Base-by-base conservation (phyloP, 2,329 filamentous ascomycete genomes). In the Penicillium sp. region DNA sequence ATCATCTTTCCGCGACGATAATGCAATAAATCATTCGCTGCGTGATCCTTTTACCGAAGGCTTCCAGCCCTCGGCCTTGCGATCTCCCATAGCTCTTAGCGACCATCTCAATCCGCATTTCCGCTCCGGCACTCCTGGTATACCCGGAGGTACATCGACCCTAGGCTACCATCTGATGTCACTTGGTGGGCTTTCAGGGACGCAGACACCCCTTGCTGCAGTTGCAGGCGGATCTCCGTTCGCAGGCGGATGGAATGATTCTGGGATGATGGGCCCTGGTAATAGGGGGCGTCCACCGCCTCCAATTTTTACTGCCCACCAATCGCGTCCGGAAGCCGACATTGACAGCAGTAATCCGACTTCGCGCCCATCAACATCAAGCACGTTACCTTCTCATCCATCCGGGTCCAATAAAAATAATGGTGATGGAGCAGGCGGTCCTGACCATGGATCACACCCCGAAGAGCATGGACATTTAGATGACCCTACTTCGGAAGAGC, bases 81-180 rank as follows among this genome's bases (percentile, higher is more conserved):
- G 67, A 19, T 69, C 67, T 29, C 64, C 65, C 17, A 62, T 69
- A 13, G 62, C n/a, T n/a, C n/a, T n/a, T n/a, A n/a, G 64, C 12
- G 70, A 72, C 50, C 66, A 66, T 51, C 62, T 69, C 37, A 72
- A 67, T 35, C 64, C 64, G 5, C 66, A 69, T 45, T 71, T 73
- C 47, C 67, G 73, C 48, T 64, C 72, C 29, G 67, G 69, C 41
- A 75, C 73, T 2, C 73, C 73, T 3, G 72, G 70, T 15, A 74
- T 75, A 19, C 72, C 72, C 6, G 73, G 72, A 32, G 72, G 73
- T 5, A 76, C 73, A 4, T 75, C 74, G n/a, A 75, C 73, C 45
- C 57, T 75, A 24, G 69, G 68, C 33, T 76, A 76, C 57, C 72
- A 74, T 54, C 68, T 75, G 53, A 71, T 74, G 56, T 72, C 71